These are phyloP conservation scores for Monosporozyma solicola DNA, from an alignment of 805 yeast species.

Conservation along the genomic window DNA sequence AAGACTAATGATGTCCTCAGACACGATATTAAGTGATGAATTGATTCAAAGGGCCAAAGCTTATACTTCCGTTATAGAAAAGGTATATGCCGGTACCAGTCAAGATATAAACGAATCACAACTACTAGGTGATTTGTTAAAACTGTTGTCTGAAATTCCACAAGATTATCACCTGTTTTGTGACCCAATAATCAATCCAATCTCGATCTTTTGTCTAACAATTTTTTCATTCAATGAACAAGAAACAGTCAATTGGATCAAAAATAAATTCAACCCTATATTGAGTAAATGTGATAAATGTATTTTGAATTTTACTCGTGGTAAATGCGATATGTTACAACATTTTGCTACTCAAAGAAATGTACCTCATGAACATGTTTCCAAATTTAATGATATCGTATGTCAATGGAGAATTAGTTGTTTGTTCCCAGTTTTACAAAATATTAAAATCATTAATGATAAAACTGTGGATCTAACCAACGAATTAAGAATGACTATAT, in stretches of 20 bases:
- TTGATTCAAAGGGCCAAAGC: slow-evolving; percentile 10
- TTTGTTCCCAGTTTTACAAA: slow-evolving; percentile 15
- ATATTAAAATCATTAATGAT: slow-evolving; percentile 17
- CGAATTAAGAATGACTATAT: slow-evolving; percentile 26
- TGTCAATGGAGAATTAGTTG: slow-evolving; percentile 30
- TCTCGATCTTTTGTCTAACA: slow-evolving; percentile 47
- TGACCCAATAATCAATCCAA: slow-evolving; percentile 38
- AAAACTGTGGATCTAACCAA: slow-evolving; percentile 14
- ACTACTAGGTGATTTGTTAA: slow-evolving; percentile 33
- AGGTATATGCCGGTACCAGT: slow-evolving; percentile 23
- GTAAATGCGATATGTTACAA: slow-evolving; percentile 42
- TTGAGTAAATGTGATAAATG: slow-evolving; percentile 47
- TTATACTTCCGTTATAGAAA: slow-evolving; percentile 18
- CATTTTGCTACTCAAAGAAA: slow-evolving; percentile 45
- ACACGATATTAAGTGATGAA: not conserved
- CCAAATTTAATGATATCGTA: slow-evolving; percentile 29
- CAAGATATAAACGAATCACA: slow-evolving; percentile 22
- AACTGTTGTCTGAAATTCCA: slow-evolving; percentile 26
- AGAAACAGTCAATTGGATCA: slow-evolving; percentile 38
- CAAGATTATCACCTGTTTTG: slow-evolving; percentile 46
- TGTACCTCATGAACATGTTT: slow-evolving; percentile 37
- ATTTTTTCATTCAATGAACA: slow-evolving; percentile 49
- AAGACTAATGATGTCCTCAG: not conserved
- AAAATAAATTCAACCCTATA: slow-evolving; percentile 31
- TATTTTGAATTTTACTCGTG: slow-evolving; percentile 42